Base-by-base conservation (phyloP, 805 yeast species). In the Saturnispora kantuleensis region DNA sequence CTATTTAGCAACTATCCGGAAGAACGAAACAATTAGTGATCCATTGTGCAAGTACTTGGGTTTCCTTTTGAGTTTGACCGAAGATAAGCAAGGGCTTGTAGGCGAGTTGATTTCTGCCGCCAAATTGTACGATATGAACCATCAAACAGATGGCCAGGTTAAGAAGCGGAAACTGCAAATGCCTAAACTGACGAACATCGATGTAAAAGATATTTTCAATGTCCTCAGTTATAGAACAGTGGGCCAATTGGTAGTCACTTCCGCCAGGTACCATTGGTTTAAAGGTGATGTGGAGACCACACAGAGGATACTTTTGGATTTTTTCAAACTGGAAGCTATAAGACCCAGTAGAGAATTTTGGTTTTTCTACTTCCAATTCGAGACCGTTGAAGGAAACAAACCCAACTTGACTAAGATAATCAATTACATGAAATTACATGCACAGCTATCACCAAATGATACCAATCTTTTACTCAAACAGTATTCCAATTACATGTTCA, bases 351-450 rank as follows among this genome's bases (percentile, higher is more conserved):
- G 60, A 5, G 53, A 67, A 16, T 83, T 79, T 52, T 82, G 88
- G 88, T 55, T 60, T 10, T 68, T 70, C 34, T 77, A 63, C 48
- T 69, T 81, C 48, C 73, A 74, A 39, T 77, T 73, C 52, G 82
- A 80, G 49, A 68, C 67, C 17, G 43, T 52, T 1, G 65, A 65
- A 39, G 60, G 66, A 15, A 77, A 78, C 48, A 61, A 67, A 29
- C 56, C 56, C 21, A 73, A 75, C 48, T 50, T 80, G 21, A 60
- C 67, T 16, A 66, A 62, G 36, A 63, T 80, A 12, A 62, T 78
- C 10, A 57, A 64, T 13, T 66, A 70, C 34, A 54, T 81, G 31
- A 73, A 73, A 30, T 57, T 53, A 3, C 55, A 67, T 15, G 69
- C 79, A 0, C 62, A 65, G 6, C 56, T 83, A 28, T 79, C 86